Base-by-base conservation (phyloP, 2,329 filamentous ascomycete species). In the Chaetomium strumarium region DNA sequence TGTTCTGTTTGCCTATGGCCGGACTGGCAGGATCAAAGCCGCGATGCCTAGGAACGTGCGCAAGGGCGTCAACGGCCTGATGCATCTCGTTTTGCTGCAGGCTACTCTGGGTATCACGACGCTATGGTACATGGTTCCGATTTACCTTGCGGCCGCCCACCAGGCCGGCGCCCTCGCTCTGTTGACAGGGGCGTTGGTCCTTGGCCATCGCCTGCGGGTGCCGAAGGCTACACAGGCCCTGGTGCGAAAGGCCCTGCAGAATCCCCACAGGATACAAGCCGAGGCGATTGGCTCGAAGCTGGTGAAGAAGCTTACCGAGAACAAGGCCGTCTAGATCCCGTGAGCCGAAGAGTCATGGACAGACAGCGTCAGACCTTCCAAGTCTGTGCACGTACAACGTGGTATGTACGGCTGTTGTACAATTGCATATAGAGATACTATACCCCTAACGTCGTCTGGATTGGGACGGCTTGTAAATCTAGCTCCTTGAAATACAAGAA, bases 71-170 rank as follows among this genome's bases (percentile, higher is more conserved):
- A 75, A 83, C 45, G 92, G 91, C 5, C 77, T 96, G 12, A 81
- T 96, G 17, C 90, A 93, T 64, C 81, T 96, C 16, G 90, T 88
- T 2, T 81, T 79, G 53, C 56, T 95, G 60, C 93, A 99, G 71
- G 91, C 90, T 24, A 76, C 83, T 0, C 80, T 99, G 5, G 93
- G 93, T 20, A 96, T 99, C 68, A 83, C 79, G 58, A 99, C 93
- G 0, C 77, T 99, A 55, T 85, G 96, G 63, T 97, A 96, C 73
- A 85, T 99, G 68, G 91, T 99, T 1, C 93, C 95, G 5, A 86
- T 86, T 2, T 85, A 86, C 57, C 75, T 99, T 10, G 93, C 92
- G 0, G 90, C 92, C 3, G 84, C 89, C 8, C 93, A 99, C 69
- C 93, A 99, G 71, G 93, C 93, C 2, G 92, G 93, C 37, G 88